A percentile compares a stretch with the other conserved stretches of the same genome.
Evolutionary conservation across 106 monocot species (phyloP).

Genomic region (Xerophyta viscosa): DNA sequence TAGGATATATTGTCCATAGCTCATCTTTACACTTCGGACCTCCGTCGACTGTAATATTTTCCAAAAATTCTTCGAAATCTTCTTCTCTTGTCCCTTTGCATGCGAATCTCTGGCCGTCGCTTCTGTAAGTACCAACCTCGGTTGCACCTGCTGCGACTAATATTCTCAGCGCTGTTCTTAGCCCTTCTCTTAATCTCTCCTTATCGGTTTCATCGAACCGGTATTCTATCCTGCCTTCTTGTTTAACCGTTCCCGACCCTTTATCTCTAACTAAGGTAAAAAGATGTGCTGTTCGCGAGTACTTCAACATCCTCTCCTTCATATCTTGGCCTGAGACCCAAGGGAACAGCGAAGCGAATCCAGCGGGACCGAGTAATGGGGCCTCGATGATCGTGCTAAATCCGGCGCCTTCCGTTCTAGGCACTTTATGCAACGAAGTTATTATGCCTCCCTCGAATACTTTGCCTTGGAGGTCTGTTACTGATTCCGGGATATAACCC

Average conservation of each 20-base stretch:
- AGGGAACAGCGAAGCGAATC: conserved; percentile 29
- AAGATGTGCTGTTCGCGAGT: conserved; percentile 44
- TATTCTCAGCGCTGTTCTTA: conserved; percentile 37
- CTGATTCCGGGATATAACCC: conserved; percentile 33
- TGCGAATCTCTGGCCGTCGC: conserved; percentile 37
- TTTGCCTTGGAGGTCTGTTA: conserved; percentile 35
- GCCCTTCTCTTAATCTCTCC: conserved; percentile 34
- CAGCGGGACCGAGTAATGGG: conserved; percentile 36
- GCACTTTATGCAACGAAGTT: conserved; percentile 43
- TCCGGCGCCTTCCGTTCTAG: neutral
- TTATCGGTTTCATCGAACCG: conserved; percentile 29
- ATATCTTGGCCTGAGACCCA: conserved; percentile 61
- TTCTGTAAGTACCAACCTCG: conserved; percentile 64
- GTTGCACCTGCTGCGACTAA: conserved; percentile 65
- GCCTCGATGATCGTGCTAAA: conserved; percentile 48
- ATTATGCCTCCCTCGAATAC: conserved; percentile 75
- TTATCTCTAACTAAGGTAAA: conserved; percentile 57
- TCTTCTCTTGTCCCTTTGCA: conserved; percentile 11
- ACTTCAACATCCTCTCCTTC: conserved; percentile 50
- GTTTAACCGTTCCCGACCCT: conserved; percentile 39
- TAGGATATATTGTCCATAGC: conserved; percentile 21
- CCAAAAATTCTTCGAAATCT: conserved; percentile 47
- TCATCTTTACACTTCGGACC: conserved; percentile 10
- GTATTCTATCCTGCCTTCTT: conserved; percentile 27
- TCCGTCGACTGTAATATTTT: conserved; percentile 11